Evolutionary conservation across 1,284 basidiomycete species (phyloP).

Genomic region (Exobasidium rhododendri): DNA sequence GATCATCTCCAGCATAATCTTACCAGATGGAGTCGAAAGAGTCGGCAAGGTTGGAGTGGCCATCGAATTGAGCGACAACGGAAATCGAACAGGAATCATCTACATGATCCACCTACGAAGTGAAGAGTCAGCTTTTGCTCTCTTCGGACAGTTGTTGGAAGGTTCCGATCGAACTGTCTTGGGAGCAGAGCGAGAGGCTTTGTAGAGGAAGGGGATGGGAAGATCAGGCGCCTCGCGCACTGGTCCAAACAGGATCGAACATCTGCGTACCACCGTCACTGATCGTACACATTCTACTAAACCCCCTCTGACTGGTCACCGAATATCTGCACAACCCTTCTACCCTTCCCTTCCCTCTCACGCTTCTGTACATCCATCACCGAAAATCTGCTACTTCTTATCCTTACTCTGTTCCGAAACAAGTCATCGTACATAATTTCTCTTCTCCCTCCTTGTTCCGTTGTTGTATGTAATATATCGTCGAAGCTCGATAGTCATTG

Average conservation of each 20-base stretch:
- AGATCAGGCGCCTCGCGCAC: no score
- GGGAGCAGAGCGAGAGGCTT: slow-evolving; percentile 9
- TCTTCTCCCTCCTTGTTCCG: neutral
- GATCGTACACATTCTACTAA: no score
- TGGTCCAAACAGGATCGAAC: no score
- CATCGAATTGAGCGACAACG: slow-evolving; percentile 79
- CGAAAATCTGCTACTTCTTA: neutral
- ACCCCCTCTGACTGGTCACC: no score
- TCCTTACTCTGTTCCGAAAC: neutral
- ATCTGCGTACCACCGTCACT: no score
- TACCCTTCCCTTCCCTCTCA: neutral
- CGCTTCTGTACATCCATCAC: no score
- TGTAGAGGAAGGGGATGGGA: neutral
- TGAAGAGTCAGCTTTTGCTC: slow-evolving; percentile 75
- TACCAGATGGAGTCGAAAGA: slow-evolving; percentile 92
- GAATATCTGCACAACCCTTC: no score
- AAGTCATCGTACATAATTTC: neutral
- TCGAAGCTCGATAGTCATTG: neutral
- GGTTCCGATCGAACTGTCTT: slow-evolving; percentile 70
- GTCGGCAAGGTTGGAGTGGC: slow-evolving; percentile 97
- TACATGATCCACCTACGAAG: slow-evolving; percentile 82
- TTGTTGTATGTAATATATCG: neutral
- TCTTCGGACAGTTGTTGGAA: slow-evolving; percentile 81
- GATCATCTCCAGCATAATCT: slow-evolving; percentile 87
- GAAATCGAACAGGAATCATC: slow-evolving; percentile 81